Base-by-base conservation (phyloP, 768 basidiomycete species). In the Leccinum aurantiacum region DNA sequence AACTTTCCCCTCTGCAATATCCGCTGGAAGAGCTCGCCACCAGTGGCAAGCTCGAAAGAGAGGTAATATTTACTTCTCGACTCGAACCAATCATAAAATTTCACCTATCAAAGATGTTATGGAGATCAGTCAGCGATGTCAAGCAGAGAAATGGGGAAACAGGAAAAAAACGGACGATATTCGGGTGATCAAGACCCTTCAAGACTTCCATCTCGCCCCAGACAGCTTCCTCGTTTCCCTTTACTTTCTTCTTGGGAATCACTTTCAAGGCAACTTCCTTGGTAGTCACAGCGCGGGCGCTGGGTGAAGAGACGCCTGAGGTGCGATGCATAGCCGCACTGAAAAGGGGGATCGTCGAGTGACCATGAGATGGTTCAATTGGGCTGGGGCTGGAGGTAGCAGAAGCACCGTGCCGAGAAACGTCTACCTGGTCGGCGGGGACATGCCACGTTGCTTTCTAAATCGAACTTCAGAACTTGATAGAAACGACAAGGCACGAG, bases 61-160 rank as follows among this genome's bases (percentile, higher is more conserved):
- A 98, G 85, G 70, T 95, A 98, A 74, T 93, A 98, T 76, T 97
- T 98, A 15, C 88, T 82, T 63, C 94, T 80, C 9, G 91, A 93
- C 70, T 98, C 97, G 71, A 98, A 98, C 87, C 90, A 93, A 72
- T 97, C 95, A 73, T 89, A 95, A 69, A 97, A 94, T 71, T 95
- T 96, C 58, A 97, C 93, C 93, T 94, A 31, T n/a, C 47, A 27
- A 33, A 4, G 38, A 41, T 22, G 9, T 17, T 3, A 24, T n/a
- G 50, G 1, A 48, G 13, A 60, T 58, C 50, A 50, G 46, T 49
- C 2, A 14, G 33, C 22, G 14, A 27, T 10, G 49, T 17, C 19
- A 46, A 44, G 15, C 9, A 4, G 37, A 58, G 11, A 41, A n/a
- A 53, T 4, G 3, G 3, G 50, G 54, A 22, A 14, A 48, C 4